Evolutionary conservation across 2,329 filamentous ascomycete species (phyloP).

Genomic region (Lasiodiplodia sp.): DNA sequence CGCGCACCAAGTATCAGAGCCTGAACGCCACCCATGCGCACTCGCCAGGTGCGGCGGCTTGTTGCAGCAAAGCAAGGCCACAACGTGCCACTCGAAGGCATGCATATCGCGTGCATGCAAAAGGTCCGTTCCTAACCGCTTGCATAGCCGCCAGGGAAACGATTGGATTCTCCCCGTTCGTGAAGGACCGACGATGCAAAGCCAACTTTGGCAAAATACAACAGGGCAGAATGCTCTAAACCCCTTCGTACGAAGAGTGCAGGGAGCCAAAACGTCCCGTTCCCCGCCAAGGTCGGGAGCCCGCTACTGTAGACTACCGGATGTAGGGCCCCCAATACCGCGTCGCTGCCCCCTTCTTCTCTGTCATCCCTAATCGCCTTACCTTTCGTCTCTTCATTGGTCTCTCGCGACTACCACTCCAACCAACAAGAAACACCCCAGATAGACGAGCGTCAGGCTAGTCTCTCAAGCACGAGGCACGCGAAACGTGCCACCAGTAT

Average conservation of each 20-base stretch:
- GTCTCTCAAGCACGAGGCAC: neutral
- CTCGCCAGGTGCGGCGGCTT: neutral
- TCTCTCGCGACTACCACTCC: neutral
- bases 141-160: neutral
- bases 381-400: neutral
- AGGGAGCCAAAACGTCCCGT: neutral
- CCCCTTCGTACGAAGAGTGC: neutral
- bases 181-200: neutral
- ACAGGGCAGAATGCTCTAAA: neutral
- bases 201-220: neutral
- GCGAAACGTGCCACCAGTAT: neutral
- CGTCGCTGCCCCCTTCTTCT: neutral
- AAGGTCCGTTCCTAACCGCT: neutral
- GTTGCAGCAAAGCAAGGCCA: slow-evolving; percentile 1
- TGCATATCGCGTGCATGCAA: neutral
- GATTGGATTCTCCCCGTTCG: neutral
- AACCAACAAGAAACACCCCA: neutral
- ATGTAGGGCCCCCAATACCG: neutral
- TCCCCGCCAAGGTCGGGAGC: neutral
- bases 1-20: neutral
- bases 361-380: neutral
- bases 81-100: neutral
- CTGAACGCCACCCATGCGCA: neutral
- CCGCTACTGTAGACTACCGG: slow-evolving; percentile 5
- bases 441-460: too few species aligned